phyloP scores from a whole-genome alignment of 73 alveolate species.

The Paramecium biaurelia region DNA sequence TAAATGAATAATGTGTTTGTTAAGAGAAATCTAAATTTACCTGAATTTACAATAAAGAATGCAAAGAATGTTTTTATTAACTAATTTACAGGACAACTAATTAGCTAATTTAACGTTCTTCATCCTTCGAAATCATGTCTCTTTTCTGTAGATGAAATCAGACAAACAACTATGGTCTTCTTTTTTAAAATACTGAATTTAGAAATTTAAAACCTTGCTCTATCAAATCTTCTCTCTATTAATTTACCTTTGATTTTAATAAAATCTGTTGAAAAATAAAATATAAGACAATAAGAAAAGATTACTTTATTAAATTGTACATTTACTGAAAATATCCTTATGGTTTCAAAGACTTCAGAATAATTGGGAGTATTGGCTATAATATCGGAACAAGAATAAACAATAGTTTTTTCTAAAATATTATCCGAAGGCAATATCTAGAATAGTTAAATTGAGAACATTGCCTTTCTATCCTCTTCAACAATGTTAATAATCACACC shows the following conservation, averaged over 20 bases:
- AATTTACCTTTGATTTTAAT: neutral
- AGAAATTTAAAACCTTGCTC: neutral
- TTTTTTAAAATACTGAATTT: neutral
- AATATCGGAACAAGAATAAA: neutral
- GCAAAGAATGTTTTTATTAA: neutral
- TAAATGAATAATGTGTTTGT: neutral
- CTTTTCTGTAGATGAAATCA: neutral
- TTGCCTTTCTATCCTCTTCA: neutral
- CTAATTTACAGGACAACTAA: neutral
- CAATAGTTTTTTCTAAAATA: neutral
- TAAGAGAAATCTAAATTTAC: neutral
- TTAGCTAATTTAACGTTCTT: neutral
- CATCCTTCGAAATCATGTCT: neutral
- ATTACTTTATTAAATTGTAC: neutral
- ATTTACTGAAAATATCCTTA: neutral
- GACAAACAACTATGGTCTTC: neutral
- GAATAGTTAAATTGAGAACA: neutral
- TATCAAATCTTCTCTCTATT: neutral
- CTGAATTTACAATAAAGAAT: neutral
- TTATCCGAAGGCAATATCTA: neutral
- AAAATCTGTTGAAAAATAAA: neutral
- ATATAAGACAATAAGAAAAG: neutral
- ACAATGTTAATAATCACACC: neutral
- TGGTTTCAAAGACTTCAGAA: neutral
- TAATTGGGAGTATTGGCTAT: neutral